Conservation (phyloP, 163 green algal genomes). For the Volvox carteri region DNA sequence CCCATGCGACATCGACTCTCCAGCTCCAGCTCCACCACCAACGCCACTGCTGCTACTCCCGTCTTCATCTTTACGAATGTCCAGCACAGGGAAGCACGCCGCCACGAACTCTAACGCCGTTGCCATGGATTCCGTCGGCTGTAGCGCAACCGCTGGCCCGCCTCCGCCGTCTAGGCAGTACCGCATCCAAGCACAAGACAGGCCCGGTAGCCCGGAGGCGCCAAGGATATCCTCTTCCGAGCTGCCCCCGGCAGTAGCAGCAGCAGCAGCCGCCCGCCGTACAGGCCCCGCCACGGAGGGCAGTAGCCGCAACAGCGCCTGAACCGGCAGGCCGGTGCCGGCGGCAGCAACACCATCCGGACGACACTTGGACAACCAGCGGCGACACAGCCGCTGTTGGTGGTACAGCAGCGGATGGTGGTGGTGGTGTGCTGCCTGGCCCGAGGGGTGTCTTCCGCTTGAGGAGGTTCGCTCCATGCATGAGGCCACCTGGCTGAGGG, state of each 20-base stretch:
- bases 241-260: not conserved
- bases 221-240: not conserved
- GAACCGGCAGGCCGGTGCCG: slow-evolving; percentile 12
- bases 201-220: slow-evolving; percentile 25
- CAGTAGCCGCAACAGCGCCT: slow-evolving; percentile 8
- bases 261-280: not conserved
- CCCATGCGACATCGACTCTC: no score
- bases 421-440: no score
- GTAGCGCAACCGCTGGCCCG: not conserved
- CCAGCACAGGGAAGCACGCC: slow-evolving; percentile 37
- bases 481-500: not conserved
- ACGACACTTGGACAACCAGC: slow-evolving; percentile 23
- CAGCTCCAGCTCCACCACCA: not conserved
- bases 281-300: not conserved
- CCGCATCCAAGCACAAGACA: slow-evolving; percentile 6
- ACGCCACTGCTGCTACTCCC: not conserved
- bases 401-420: slow-evolving; percentile 21
- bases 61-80: not conserved
- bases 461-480: not conserved
- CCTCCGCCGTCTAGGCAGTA: not conserved
- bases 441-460: no score
- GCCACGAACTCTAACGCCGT: slow-evolving; percentile 20
- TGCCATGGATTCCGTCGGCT: not conserved
- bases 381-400: slow-evolving; percentile 37
- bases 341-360: not conserved